Evolutionary conservation across 768 basidiomycete species (phyloP).

Genomic region (Agrocybe pediades): DNA sequence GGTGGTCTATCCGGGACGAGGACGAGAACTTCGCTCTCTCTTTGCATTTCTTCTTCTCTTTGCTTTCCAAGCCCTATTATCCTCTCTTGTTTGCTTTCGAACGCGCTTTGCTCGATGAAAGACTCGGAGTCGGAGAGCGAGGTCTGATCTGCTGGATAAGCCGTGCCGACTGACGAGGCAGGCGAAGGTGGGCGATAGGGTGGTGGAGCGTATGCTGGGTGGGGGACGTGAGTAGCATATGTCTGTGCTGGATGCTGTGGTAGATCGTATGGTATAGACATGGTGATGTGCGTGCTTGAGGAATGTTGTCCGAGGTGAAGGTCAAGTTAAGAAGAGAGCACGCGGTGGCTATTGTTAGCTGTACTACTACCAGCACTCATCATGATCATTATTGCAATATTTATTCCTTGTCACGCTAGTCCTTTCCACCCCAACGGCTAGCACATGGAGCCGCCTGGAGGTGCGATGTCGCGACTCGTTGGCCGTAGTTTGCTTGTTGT

Average conservation of each 20-base stretch:
- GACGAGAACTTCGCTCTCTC: conserved; percentile 31
- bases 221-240: not conserved
- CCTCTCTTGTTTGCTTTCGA: conserved; percentile 46
- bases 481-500: too few species aligned
- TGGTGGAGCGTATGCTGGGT: conserved; percentile 46
- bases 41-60: conserved; percentile 40
- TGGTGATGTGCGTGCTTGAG: not conserved
- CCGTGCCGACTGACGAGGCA: conserved; percentile 52
- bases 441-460: too few species aligned
- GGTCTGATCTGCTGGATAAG: conserved; percentile 47
- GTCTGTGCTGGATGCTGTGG: not conserved
- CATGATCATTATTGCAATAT: too few species aligned
- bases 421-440: too few species aligned
- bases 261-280: not conserved
- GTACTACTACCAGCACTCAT: not conserved
- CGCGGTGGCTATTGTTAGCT: not conserved
- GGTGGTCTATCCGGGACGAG: not conserved
- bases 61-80: conserved; percentile 36
- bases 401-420: too few species aligned
- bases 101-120: conserved; percentile 34
- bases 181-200: conserved; percentile 52
- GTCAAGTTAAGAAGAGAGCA: not conserved
- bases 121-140: conserved; percentile 46
- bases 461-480: too few species aligned
- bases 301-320: not conserved